Conservation (phyloP, 805 yeast genomes). For the Cyberlindnera mississippiensis region DNA sequence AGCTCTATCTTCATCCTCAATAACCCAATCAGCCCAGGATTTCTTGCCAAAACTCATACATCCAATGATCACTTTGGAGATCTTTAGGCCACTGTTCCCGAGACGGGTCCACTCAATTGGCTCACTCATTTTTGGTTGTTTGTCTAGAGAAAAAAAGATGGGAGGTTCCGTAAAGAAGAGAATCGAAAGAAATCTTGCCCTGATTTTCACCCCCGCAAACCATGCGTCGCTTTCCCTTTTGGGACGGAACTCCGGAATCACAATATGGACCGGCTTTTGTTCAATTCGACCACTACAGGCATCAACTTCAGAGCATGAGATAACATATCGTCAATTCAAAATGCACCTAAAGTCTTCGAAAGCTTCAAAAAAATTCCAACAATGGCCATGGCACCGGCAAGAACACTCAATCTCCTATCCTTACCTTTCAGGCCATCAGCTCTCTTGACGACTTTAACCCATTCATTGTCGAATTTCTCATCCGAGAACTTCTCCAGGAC, state of each 20-base stretch:
- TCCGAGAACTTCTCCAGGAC: conserved; percentile 59
- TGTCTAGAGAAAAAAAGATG: too few relatives aligned
- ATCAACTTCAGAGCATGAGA: too few relatives aligned
- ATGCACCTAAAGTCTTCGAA: too few relatives aligned
- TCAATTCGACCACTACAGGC: too few relatives aligned
- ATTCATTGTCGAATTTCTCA: conserved; percentile 46
- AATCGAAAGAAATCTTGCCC: too few relatives aligned
- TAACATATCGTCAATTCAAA: too few relatives aligned
- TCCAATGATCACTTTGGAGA: conserved; percentile 49
- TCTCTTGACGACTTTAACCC: conserved; percentile 38
- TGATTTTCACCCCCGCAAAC: too few relatives aligned
- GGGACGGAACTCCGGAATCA: too few relatives aligned
- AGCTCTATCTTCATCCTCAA: conserved; percentile 44
- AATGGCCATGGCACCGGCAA: conserved; percentile 5
- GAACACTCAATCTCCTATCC: conserved; percentile 10
- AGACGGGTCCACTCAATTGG: conserved; percentile 20
- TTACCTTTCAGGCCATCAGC: conserved; percentile 3
- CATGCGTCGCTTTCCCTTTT: too few relatives aligned
- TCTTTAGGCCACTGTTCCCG: conserved; percentile 46
- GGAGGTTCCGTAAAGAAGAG: too few relatives aligned
- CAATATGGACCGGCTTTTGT: too few relatives aligned
- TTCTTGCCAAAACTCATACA: conserved; percentile 50
- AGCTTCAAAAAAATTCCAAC: too few relatives aligned
- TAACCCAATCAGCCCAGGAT: conserved; percentile 41
- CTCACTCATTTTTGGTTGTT: background rate